Base-by-base conservation (phyloP, 2,329 filamentous ascomycete species). In the Ophiocordyceps australis region DNA sequence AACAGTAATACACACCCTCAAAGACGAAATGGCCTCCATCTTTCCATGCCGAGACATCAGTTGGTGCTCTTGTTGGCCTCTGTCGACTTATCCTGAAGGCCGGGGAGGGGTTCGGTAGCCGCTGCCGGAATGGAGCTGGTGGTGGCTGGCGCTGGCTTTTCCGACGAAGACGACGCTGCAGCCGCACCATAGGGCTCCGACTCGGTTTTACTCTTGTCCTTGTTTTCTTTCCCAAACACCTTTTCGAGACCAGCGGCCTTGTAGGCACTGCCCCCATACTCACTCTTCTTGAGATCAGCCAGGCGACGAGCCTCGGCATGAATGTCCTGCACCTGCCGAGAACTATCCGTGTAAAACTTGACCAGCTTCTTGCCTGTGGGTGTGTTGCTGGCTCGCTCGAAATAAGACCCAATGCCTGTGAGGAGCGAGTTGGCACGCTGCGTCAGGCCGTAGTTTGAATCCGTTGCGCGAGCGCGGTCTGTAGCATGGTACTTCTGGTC, bases 241-340 rank as follows among this genome's bases (percentile, higher is more conserved):
- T 55, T 59, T 39, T 70, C 62, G 4, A 72, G 52, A 3, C 66
- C 66, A 7, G 63, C 48, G 3, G 65, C 59, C 55, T 67, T 67
- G 49, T 67, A 62, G 23, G 70, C 65, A 35, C 58, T 67, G 26
- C 62, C 63, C 13, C 65, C 66, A 23, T 59, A 50, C 47, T 69
- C 61, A 32, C 70, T 54, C 47, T 71, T 74, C 74, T 94, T 94
- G 38, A 98, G 53, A 36, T 92, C 73, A 25, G 86, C 86, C 28
- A 98, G 62, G 38, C 89, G 74, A 35, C 76, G 67, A 17, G 89
- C 89, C 63, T 98, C 89, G 34, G 64, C 66, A 55, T 98, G 89
- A 24, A 98, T 89, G 47, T 98, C 89, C 41, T 82, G 65, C 17
- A 94, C 83, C 55, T 95, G 85, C 57, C 82, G 82, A 48, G 77